Evolutionary conservation across 1,284 basidiomycete species (phyloP).

Genomic region (Tausonia pullulans): DNA sequence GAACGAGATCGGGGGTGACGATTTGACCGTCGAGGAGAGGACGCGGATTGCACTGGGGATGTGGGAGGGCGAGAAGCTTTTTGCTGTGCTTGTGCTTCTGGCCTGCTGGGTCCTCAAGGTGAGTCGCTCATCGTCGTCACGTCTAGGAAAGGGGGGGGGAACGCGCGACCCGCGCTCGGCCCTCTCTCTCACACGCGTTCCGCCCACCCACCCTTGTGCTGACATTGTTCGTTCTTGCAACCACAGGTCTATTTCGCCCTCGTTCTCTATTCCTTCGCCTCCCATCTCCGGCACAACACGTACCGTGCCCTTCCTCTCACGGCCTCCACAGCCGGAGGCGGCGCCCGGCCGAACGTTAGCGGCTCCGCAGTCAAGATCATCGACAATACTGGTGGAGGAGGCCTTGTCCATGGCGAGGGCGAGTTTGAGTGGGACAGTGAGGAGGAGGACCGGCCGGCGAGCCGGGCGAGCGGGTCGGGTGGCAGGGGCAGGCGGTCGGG

Average conservation of each 20-base stretch:
- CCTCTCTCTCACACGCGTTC: too few relatives aligned
- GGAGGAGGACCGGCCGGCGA: not conserved
- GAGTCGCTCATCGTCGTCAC: constrained; percentile 23
- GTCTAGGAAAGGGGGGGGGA: too few relatives aligned
- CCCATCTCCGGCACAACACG: constrained; percentile 81
- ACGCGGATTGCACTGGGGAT: constrained; percentile 60
- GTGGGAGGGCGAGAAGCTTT: constrained; percentile 82
- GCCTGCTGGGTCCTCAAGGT: constrained; percentile 86
- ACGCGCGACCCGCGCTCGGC: too few relatives aligned
- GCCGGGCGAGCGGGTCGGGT: not conserved
- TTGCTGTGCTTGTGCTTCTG: constrained; percentile 63
- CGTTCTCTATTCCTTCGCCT: constrained; percentile 85
- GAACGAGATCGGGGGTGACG: constrained; percentile 28
- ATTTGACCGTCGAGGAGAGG: constrained; percentile 50
- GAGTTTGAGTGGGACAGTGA: constrained; percentile 12
- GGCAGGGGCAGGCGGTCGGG: not conserved
- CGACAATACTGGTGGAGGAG: not conserved
- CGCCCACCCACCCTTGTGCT: too few relatives aligned
- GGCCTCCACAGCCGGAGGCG: not conserved
- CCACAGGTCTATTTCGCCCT: constrained; percentile 83
- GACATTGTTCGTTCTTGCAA: too few relatives aligned
- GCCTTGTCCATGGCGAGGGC: not conserved
- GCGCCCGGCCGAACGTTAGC: not conserved
- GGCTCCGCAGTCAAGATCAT: not conserved
- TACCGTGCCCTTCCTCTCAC: constrained; percentile 66